Evolutionary conservation across 441 rosid species (phyloP).

Genomic region (Pelargonium myrrhifolium): DNA sequence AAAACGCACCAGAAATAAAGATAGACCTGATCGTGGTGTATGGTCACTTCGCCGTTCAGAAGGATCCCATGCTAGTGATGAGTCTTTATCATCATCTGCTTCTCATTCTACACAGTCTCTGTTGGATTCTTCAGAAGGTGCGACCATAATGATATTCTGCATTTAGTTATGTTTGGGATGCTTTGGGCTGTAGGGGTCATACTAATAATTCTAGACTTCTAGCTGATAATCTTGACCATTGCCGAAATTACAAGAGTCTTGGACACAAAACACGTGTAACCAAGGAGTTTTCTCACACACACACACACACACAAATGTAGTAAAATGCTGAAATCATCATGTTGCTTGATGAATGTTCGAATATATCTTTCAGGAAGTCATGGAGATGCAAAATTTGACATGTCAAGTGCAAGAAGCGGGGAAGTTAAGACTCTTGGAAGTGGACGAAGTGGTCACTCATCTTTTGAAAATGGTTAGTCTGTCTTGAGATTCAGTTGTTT

Average conservation of each 20-base stretch:
- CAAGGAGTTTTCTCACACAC: slow-evolving; percentile 4
- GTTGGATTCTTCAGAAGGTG: slow-evolving; percentile 34
- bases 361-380: slow-evolving; percentile 24
- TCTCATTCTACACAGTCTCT: slow-evolving; percentile 17
- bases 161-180: too few relatives aligned
- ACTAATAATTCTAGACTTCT: too few relatives aligned
- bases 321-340: slow-evolving; percentile 3
- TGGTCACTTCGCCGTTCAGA: slow-evolving; percentile 52
- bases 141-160: not conserved
- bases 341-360: not conserved
- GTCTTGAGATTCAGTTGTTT: slow-evolving; percentile 9
- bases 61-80: slow-evolving; percentile 40
- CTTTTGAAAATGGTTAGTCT: slow-evolving; percentile 37
- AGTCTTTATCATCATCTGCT: slow-evolving; percentile 26
- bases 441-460: slow-evolving; percentile 19
- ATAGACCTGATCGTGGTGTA: slow-evolving; percentile 53
- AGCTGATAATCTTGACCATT: too few relatives aligned
- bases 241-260: too few relatives aligned
- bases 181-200: too few relatives aligned
- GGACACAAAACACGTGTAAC: too few relatives aligned
- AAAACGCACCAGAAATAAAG: slow-evolving; percentile 53
- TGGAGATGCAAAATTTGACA: slow-evolving; percentile 33
- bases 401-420: slow-evolving; percentile 23
- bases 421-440: slow-evolving; percentile 22
- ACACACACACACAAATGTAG: too few relatives aligned